These are phyloP conservation scores for Cryptomeria japonica DNA, from an alignment of 75 land plant genomes.

Conservation along the genomic window DNA sequence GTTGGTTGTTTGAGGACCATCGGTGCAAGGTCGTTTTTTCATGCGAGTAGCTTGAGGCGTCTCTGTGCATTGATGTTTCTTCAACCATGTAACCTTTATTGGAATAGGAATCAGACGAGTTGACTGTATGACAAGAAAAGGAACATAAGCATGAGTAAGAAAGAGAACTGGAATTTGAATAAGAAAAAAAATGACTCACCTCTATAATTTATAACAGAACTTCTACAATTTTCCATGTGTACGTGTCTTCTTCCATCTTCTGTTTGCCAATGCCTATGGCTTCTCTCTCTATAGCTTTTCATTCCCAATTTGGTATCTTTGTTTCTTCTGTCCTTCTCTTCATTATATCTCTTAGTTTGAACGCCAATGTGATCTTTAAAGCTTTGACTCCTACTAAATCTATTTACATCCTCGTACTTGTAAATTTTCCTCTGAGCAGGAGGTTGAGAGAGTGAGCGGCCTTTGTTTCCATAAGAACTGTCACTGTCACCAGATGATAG, in stretches of 20 bases:
- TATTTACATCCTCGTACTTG: background rate
- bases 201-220: background rate
- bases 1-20: background rate
- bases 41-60: background rate
- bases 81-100: background rate
- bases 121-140: background rate
- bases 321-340: background rate
- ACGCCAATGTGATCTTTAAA: background rate
- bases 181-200: background rate
- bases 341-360: background rate
- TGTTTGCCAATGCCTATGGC: background rate
- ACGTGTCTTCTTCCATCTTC: background rate
- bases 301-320: background rate
- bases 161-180: background rate
- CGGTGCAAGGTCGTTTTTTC: background rate
- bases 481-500: constrained; percentile 4
- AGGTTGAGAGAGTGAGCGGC: background rate
- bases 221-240: background rate
- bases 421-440: background rate
- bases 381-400: background rate
- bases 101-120: background rate
- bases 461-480: background rate
- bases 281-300: background rate
- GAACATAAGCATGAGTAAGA: background rate
- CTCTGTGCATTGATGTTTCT: background rate